Percentiles rank a stretch among this genome's conserved stretches.
These are phyloP conservation scores for Ailanthus altissimus DNA, from an alignment of 345 rosid species.

Conservation along the genomic window DNA sequence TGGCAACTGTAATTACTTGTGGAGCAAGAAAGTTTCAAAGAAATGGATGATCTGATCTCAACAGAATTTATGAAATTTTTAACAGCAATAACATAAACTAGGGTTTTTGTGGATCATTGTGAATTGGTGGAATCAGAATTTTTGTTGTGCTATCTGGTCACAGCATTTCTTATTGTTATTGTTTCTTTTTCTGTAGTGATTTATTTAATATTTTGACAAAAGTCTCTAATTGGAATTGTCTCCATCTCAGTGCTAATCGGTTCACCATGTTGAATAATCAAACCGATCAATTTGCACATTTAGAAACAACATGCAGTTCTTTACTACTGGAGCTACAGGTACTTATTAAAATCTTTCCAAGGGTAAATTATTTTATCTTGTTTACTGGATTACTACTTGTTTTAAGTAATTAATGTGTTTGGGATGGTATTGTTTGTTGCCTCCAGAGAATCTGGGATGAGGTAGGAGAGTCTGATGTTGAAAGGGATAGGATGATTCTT, in stretches of 20 bases:
- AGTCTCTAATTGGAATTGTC: background rate
- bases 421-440: background rate
- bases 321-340: slow-evolving; percentile 62
- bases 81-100: background rate
- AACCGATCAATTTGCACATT: slow-evolving; percentile 31
- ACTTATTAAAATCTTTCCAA: background rate
- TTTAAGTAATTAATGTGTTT: background rate
- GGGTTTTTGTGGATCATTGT: background rate
- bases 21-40: background rate
- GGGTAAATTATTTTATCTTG: background rate
- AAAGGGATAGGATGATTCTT: slow-evolving; percentile 48
- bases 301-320: slow-evolving; percentile 58
- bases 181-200: background rate
- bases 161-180: background rate
- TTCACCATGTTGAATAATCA: slow-evolving; percentile 34
- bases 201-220: background rate
- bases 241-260: background rate
- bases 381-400: background rate
- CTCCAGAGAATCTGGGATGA: slow-evolving; percentile 64
- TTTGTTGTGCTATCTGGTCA: background rate
- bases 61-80: background rate
- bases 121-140: background rate
- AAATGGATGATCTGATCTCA: background rate
- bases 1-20: background rate
- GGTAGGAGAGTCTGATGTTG: slow-evolving; percentile 53